Conservation (phyloP, 129 eudicot genomes). For the Apium graveolens region DNA sequence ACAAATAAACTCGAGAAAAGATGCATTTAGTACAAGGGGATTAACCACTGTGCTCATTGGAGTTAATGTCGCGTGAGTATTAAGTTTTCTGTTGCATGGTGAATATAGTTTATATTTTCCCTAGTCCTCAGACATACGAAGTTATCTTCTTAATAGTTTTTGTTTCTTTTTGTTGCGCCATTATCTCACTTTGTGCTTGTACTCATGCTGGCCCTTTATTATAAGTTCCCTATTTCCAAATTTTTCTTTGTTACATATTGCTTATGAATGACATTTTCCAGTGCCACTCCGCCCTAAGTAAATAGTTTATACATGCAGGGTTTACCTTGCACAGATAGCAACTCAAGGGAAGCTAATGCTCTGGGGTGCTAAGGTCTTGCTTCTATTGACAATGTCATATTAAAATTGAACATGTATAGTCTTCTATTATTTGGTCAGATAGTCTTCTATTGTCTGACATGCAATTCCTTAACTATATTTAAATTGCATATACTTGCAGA, state of each 20-base stretch:
- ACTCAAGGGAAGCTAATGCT: conserved; percentile 57
- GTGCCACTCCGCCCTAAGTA: background rate
- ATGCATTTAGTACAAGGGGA: conserved; percentile 41
- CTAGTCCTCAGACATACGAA: background rate
- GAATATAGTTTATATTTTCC: background rate
- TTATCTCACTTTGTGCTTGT: background rate
- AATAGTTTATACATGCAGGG: conserved; percentile 32
- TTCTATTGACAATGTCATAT: background rate
- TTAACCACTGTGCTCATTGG: conserved; percentile 69
- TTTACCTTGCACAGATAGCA: conserved; percentile 55
- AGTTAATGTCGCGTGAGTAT: conserved; percentile 72
- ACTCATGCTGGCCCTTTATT: background rate
- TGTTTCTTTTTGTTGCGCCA: background rate
- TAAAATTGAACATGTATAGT: background rate
- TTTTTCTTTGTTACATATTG: background rate
- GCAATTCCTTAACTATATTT: background rate
- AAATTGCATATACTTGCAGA: conserved; percentile 31
- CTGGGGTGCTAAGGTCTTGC: conserved; percentile 94
- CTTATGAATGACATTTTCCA: background rate
- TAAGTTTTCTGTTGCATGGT: conserved; percentile 1
- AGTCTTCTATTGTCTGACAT: background rate
- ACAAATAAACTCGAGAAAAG: conserved; percentile 28
- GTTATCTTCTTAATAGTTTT: background rate
- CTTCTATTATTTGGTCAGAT: background rate
- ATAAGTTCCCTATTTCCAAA: background rate